Percentiles rank a stretch among this genome's conserved stretches.
These are phyloP conservation scores for Taphrina pruni DNA, from an alignment of 1,139 yeast genomes.

Conservation along the genomic window DNA sequence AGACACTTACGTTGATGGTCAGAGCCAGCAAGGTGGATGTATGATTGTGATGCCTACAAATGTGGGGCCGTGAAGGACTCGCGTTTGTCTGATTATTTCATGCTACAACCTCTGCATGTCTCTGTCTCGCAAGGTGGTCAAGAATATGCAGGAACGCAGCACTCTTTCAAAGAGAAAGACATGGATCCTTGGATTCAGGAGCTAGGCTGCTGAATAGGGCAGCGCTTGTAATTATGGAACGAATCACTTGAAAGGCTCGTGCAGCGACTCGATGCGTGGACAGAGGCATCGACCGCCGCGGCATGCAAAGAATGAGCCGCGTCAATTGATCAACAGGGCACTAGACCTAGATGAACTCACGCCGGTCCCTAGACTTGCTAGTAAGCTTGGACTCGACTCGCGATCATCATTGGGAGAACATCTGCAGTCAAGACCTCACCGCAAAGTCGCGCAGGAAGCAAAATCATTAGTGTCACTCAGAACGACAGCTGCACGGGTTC, in stretches of 20 bases:
- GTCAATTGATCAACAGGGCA: slow-evolving; percentile 2
- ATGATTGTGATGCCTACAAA: not conserved
- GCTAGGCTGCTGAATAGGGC: too few species aligned
- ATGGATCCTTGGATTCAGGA: too few species aligned
- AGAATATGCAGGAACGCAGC: too few species aligned
- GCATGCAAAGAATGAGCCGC: not conserved
- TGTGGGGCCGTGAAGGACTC: not conserved
- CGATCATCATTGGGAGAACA: slow-evolving; percentile 2
- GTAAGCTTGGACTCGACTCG: not conserved
- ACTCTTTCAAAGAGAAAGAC: too few species aligned
- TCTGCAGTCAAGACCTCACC: not conserved
- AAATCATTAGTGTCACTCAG: slow-evolving; percentile 5
- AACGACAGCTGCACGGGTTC: not conserved
- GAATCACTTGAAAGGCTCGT: not conserved
- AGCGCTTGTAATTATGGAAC: too few species aligned
- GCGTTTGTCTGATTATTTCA: too few species aligned
- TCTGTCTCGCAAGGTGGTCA: too few species aligned
- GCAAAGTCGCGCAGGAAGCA: not conserved
- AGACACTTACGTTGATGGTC: not conserved
- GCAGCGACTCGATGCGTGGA: not conserved
- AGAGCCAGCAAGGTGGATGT: not conserved
- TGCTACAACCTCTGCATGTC: too few species aligned
- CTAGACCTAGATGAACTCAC: slow-evolving; percentile 6
- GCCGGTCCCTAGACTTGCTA: not conserved
- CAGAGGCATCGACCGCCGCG: not conserved